These are phyloP conservation scores for Liriodendron chinense DNA, from an alignment of 164 flowering plant species.

Conservation along the genomic window DNA sequence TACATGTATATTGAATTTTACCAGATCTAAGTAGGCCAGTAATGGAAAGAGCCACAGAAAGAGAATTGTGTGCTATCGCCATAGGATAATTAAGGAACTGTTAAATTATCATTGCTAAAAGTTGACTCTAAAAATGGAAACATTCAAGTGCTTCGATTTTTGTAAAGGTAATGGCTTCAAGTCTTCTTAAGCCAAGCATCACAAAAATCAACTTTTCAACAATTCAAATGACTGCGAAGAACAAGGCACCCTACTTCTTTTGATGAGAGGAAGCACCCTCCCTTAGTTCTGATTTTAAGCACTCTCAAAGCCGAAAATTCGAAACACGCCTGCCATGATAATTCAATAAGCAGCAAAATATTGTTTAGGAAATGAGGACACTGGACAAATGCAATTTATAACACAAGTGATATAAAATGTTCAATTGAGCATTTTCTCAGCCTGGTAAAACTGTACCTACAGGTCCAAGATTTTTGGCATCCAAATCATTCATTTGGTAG, in stretches of 20 bases:
- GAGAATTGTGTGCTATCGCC: too few species aligned
- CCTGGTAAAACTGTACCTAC: background rate
- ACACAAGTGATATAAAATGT: background rate
- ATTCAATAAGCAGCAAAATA: background rate
- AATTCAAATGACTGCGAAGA: background rate
- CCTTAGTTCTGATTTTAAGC: constrained; percentile 26
- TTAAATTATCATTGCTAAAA: background rate
- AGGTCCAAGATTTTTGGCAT: too few species aligned
- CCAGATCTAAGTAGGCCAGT: too few species aligned
- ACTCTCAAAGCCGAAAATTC: constrained; percentile 85
- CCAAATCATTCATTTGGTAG: too few species aligned
- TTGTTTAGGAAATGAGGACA: background rate
- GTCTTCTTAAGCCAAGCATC: background rate
- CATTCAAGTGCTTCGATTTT: background rate
- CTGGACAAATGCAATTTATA: background rate
- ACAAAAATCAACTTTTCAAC: background rate
- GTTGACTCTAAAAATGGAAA: background rate
- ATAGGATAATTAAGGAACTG: too few species aligned
- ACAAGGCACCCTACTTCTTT: background rate
- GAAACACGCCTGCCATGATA: constrained; percentile 69
- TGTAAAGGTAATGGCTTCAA: too few species aligned
- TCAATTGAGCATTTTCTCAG: background rate
- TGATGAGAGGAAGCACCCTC: background rate
- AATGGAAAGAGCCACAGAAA: too few species aligned
- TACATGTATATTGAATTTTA: too few species aligned